phyloP scores from a whole-genome alignment of 2,329 filamentous ascomycete genomes.

The Talaromyces piceae region DNA sequence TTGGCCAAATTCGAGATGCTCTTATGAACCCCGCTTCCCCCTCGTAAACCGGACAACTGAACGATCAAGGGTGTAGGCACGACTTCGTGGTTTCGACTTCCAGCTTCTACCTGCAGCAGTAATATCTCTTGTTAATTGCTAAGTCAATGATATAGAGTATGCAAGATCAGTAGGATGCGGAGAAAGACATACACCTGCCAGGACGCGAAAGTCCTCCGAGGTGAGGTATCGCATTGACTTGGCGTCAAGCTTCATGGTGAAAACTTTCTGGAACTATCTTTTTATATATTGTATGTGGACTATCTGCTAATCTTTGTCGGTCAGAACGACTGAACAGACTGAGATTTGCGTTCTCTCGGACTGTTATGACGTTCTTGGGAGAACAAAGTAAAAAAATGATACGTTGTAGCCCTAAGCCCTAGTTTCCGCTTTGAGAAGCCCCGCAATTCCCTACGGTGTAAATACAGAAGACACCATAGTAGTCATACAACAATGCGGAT shows the following conservation, averaged over 20 bases:
- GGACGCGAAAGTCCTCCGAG: constrained; percentile 87
- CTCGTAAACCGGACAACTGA: constrained; percentile 72
- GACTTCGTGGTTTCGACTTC: constrained; percentile 93
- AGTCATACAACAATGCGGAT: background rate
- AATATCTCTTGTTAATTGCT: constrained; percentile 28
- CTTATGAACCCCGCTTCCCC: constrained; percentile 70
- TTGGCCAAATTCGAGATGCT: constrained; percentile 90
- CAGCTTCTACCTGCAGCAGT: constrained; percentile 72
- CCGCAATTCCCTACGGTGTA: background rate
- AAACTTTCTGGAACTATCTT: background rate
- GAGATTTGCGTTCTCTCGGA: constrained; percentile 5
- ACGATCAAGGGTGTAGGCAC: constrained; percentile 86
- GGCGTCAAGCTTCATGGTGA: constrained; percentile 85
- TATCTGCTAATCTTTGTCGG: background rate
- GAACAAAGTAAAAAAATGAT: constrained; percentile 26
- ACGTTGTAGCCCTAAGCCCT: constrained; percentile 35
- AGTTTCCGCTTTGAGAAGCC: constrained; percentile 24
- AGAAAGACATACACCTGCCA: constrained; percentile 65
- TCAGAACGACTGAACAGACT: constrained; percentile 2
- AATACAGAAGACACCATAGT: background rate
- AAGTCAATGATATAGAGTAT: constrained; percentile 19
- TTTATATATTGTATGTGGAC: no score
- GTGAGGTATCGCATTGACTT: constrained; percentile 88
- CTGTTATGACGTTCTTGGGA: constrained; percentile 6
- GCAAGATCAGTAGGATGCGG: constrained; percentile 18